These are phyloP conservation scores for Talaromyces sp. DNA, from an alignment of 2,329 filamentous ascomycete genomes.

Conservation along the genomic window DNA sequence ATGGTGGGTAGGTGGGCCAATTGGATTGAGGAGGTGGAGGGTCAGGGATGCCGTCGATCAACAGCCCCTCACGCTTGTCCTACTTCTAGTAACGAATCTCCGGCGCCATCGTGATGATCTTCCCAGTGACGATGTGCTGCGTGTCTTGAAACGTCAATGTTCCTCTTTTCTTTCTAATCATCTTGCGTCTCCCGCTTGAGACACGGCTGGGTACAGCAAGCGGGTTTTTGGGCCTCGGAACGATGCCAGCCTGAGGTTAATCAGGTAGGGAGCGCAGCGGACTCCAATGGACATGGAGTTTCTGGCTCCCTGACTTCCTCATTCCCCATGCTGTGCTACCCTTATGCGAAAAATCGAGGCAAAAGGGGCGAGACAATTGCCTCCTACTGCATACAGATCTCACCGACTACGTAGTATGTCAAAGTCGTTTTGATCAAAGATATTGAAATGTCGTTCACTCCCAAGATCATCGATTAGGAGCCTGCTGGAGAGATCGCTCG, in stretches of 20 bases:
- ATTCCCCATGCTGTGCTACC: neutral
- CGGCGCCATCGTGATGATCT: slow-evolving; percentile 10
- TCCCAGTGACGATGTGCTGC: slow-evolving; percentile 4
- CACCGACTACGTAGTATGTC: too few relatives aligned
- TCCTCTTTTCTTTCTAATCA: neutral
- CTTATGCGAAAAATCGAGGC: neutral
- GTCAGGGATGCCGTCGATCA: neutral
- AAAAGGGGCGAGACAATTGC: neutral
- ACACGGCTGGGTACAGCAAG: neutral
- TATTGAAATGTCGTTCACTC: too few relatives aligned
- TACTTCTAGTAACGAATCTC: slow-evolving; percentile 20
- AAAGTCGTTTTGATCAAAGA: too few relatives aligned
- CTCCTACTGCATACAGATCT: neutral
- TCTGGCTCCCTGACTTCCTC: neutral
- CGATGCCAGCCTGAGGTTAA: too few relatives aligned
- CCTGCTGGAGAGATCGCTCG: slow-evolving; percentile 3
- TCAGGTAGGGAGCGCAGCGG: too few relatives aligned
- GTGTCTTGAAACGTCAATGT: slow-evolving; percentile 10
- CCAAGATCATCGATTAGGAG: neutral
- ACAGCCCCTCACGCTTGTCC: slow-evolving; percentile 10
- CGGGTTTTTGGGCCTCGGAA: neutral
- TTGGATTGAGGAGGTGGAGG: neutral
- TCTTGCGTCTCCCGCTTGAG: slow-evolving; percentile 11
- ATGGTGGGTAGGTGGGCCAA: neutral
- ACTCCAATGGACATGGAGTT: too few relatives aligned